Evolutionary conservation across 2,329 filamentous ascomycete species (phyloP).

Genomic region (Pseudocercospora vitis): DNA sequence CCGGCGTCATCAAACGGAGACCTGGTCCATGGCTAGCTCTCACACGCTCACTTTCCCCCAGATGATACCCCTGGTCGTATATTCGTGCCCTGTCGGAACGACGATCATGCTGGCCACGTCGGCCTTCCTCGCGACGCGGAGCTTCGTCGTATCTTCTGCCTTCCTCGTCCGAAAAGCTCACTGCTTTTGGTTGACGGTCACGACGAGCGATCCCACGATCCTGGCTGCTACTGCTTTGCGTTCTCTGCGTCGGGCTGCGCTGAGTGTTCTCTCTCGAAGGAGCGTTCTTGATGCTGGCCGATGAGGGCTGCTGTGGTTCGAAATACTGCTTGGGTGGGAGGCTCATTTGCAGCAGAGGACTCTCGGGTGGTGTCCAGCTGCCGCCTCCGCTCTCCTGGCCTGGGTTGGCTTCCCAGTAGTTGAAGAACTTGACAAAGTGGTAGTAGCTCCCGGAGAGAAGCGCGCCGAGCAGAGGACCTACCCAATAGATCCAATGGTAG

Average conservation of each 20-base stretch:
- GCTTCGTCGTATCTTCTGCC: slow-evolving; percentile 4
- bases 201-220: slow-evolving; percentile 7
- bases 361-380: slow-evolving; percentile 7
- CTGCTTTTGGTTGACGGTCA: not conserved
- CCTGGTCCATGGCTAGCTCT: not conserved
- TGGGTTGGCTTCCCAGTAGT: slow-evolving; percentile 35
- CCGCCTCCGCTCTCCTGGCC: slow-evolving; percentile 9
- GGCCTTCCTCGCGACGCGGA: slow-evolving; percentile 10
- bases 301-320: not conserved
- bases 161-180: not conserved
- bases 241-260: not conserved
- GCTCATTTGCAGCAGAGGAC: slow-evolving; percentile 5
- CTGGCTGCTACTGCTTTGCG: not conserved
- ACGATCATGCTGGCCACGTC: not conserved
- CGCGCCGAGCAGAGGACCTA: slow-evolving; percentile 34
- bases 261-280: not conserved
- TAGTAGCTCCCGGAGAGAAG: slow-evolving; percentile 34
- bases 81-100: slow-evolving; percentile 6
- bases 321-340: not conserved
- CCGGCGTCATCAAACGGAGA: not conserved
- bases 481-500: slow-evolving; percentile 36
- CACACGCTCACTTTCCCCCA: not conserved
- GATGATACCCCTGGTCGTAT: not conserved
- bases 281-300: not conserved
- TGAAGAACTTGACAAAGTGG: slow-evolving; percentile 34